These are phyloP conservation scores for Coemansia sp. DNA, from an alignment of 192 early-diverging fungal genomes.

Conservation along the genomic window DNA sequence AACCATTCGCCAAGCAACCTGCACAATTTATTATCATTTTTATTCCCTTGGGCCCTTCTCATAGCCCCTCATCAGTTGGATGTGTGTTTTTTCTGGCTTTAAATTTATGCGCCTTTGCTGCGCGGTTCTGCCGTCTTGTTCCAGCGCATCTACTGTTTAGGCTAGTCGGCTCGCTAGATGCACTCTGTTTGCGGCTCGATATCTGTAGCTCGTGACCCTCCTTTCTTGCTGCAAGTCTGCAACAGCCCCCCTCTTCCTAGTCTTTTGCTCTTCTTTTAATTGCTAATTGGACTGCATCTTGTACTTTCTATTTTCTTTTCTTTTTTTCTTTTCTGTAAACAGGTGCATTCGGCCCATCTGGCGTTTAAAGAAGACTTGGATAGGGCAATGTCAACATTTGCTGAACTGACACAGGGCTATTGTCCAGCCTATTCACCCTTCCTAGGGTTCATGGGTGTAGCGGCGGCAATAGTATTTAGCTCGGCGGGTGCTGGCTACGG, in stretches of 20 bases:
- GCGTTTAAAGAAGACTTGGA: background rate
- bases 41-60: too few species aligned
- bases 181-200: background rate
- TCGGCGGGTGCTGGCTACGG: slow-evolving; percentile 96
- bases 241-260: background rate
- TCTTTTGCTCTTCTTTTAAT: background rate
- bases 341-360: slow-evolving; percentile 5
- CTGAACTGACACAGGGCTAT: slow-evolving; percentile 48
- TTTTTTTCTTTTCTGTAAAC: slow-evolving; percentile 5
- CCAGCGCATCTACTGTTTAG: background rate
- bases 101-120: background rate
- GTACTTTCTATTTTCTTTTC: background rate
- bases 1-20: too few species aligned
- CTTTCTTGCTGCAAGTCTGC: background rate
- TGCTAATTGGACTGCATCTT: background rate
- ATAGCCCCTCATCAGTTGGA: too few species aligned
- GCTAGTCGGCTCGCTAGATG: background rate
- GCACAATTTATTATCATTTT: too few species aligned
- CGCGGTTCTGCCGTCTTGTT: background rate
- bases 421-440: slow-evolving; percentile 58
- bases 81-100: too few species aligned
- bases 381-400: slow-evolving; percentile 20
- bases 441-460: slow-evolving; percentile 59
- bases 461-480: slow-evolving; percentile 67
- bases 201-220: background rate